Percentiles rank a stretch among this genome's conserved stretches.
Evolutionary conservation across 768 basidiomycete genomes (phyloP).

Genomic region (Lactarius hatsudake): DNA sequence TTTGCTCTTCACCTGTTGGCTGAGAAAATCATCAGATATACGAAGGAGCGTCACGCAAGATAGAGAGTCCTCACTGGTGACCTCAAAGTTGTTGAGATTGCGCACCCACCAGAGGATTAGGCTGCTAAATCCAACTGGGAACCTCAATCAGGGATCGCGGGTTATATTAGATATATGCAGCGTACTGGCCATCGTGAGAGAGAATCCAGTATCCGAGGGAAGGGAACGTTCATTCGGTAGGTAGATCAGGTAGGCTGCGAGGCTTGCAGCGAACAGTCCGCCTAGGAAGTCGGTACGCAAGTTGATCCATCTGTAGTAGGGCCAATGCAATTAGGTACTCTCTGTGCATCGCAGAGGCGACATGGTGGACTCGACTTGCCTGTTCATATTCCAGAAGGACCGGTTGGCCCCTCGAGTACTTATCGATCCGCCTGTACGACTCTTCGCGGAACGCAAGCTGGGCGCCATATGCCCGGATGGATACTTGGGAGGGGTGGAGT

Average conservation of each 20-base stretch:
- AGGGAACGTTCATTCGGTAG: slow-evolving; percentile 36
- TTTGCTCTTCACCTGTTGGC: slow-evolving; percentile 32
- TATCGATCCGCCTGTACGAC: slow-evolving; percentile 46
- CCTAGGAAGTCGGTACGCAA: slow-evolving; percentile 56
- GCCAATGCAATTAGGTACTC: neutral
- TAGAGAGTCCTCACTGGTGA: slow-evolving; percentile 36
- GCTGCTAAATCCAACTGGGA: slow-evolving; percentile 49
- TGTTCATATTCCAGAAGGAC: slow-evolving; percentile 48
- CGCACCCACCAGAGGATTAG: slow-evolving; percentile 53
- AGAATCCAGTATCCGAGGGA: slow-evolving; percentile 40
- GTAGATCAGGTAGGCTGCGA: slow-evolving; percentile 57
- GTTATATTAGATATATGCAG: neutral
- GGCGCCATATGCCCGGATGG: slow-evolving; percentile 57
- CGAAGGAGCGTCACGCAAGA: no score
- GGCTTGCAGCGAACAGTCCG: slow-evolving; percentile 46
- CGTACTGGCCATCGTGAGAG: slow-evolving; percentile 42
- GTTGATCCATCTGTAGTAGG: slow-evolving; percentile 42
- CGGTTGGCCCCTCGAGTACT: slow-evolving; percentile 41
- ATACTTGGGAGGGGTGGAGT: slow-evolving; percentile 29
- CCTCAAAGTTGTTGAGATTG: slow-evolving; percentile 43
- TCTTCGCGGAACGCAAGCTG: slow-evolving; percentile 43
- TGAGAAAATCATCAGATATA: slow-evolving; percentile 14
- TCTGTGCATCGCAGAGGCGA: neutral
- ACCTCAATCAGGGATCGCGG: neutral
- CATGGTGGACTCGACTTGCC: slow-evolving; percentile 31